Evolutionary conservation across 805 yeast species (phyloP).

Genomic region (Hanseniaspora guilliermondii): DNA sequence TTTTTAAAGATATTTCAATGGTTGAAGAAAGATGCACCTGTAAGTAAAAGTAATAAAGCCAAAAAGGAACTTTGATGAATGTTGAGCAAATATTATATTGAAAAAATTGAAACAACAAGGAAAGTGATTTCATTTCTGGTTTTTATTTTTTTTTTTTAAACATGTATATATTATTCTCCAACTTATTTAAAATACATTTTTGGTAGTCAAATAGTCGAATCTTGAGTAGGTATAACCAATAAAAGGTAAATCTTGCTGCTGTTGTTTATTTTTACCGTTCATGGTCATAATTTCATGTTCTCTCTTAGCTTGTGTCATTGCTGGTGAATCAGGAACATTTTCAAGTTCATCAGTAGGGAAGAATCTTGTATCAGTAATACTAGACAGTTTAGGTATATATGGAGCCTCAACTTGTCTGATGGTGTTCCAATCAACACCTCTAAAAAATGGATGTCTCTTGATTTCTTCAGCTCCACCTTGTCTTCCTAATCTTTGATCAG

Average conservation of each 20-base stretch:
- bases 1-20: conserved; percentile 25
- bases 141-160: not conserved
- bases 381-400: conserved; percentile 78
- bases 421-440: conserved; percentile 92
- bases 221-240: conserved; percentile 94
- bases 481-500: conserved; percentile 73
- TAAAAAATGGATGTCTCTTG: conserved; percentile 79
- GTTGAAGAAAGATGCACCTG: conserved; percentile 18
- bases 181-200: conserved; percentile 34
- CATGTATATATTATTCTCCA: not conserved
- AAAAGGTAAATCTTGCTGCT: conserved; percentile 80
- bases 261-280: conserved; percentile 32
- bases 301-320: conserved; percentile 48
- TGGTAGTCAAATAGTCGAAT: conserved; percentile 79
- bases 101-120: too few species aligned
- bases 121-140: not conserved
- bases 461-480: conserved; percentile 87
- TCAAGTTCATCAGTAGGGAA: conserved; percentile 97
- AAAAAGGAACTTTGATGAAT: not conserved
- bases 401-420: conserved; percentile 85
- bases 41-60: not conserved
- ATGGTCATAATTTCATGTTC: conserved; percentile 29
- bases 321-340: conserved; percentile 85
- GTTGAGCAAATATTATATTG: not conserved
- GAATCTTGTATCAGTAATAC: conserved; percentile 90